A percentile compares a stretch with the other conserved stretches of the same genome.
These are phyloP conservation scores for Cladophialophora psammophila DNA, from an alignment of 2,329 filamentous ascomycete genomes.

Conservation along the genomic window DNA sequence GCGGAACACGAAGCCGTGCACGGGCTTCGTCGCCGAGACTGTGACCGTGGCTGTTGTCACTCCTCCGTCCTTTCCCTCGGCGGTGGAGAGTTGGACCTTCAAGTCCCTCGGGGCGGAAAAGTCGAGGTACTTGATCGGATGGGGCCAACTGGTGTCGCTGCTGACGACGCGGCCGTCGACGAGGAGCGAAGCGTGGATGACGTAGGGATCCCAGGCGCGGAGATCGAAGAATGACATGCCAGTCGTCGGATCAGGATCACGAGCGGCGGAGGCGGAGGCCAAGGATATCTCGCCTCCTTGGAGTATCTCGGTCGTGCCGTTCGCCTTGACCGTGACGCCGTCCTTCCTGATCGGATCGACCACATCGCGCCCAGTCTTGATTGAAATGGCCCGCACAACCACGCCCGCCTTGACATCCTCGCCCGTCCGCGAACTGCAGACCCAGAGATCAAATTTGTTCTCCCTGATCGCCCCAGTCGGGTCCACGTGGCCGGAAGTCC, in stretches of 20 bases:
- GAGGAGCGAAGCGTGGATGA: conserved; percentile 59
- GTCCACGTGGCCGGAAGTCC: conserved; percentile 64
- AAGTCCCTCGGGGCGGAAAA: conserved; percentile 57
- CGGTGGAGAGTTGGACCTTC: conserved; percentile 37
- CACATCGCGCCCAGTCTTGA: conserved; percentile 61
- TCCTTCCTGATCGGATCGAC: conserved; percentile 53
- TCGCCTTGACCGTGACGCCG: conserved; percentile 56
- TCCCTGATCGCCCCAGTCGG: conserved; percentile 52
- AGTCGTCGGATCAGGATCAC: neutral
- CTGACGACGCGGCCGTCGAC: conserved; percentile 58
- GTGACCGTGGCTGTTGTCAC: conserved; percentile 35
- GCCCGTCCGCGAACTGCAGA: conserved; percentile 54
- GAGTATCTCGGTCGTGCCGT: conserved; percentile 62
- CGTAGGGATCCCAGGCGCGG: conserved; percentile 58
- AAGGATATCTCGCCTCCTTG: conserved; percentile 46
- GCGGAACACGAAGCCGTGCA: conserved; percentile 64
- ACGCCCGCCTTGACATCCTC: conserved; percentile 43
- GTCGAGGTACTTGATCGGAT: conserved; percentile 65
- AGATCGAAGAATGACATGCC: neutral
- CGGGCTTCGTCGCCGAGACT: conserved; percentile 46
- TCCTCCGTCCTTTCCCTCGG: conserved; percentile 47
- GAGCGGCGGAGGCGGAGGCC: too few species aligned
- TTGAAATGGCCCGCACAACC: conserved; percentile 58
- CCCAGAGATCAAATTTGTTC: conserved; percentile 63
- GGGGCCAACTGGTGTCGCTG: conserved; percentile 65